These are phyloP conservation scores for Podospora australis DNA, from an alignment of 495 filamentous ascomycete species.

Conservation along the genomic window DNA sequence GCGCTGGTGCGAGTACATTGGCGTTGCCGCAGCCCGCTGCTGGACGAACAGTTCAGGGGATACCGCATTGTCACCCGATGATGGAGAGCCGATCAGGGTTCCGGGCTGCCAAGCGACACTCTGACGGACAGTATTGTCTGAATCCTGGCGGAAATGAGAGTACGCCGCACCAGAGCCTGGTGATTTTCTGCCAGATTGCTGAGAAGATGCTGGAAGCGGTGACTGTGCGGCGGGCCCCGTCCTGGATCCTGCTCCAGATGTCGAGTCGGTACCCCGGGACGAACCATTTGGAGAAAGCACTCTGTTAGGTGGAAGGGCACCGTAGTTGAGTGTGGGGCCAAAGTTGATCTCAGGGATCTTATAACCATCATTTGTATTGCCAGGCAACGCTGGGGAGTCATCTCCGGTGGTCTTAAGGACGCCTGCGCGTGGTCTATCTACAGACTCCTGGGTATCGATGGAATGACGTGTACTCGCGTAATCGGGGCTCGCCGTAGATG, in stretches of 20 bases:
- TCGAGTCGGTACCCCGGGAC: constrained; percentile 10
- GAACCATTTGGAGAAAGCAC: constrained; percentile 18
- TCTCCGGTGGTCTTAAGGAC: constrained; percentile 76
- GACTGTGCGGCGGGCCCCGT: too few species aligned
- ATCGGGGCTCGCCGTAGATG: constrained; percentile 44
- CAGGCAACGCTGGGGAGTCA: constrained; percentile 25
- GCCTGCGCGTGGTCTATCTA: constrained; percentile 70
- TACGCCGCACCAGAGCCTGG: constrained; percentile 32
- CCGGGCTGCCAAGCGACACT: constrained; percentile 78
- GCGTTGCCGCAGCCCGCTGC: constrained; percentile 58
- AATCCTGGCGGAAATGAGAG: constrained; percentile 34
- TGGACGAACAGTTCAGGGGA: constrained; percentile 81
- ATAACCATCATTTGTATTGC: constrained; percentile 23
- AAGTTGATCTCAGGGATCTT: constrained; percentile 79
- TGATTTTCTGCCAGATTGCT: constrained; percentile 38
- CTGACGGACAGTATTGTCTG: constrained; percentile 47
- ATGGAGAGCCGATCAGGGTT: constrained; percentile 38
- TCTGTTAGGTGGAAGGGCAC: constrained; percentile 17
- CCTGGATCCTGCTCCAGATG: constrained; percentile 32
- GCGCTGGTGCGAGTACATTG: constrained; percentile 52
- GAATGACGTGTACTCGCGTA: constrained; percentile 69
- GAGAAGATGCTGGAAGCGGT: constrained; percentile 34
- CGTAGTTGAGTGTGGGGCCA: constrained; percentile 72
- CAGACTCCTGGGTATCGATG: constrained; percentile 53
- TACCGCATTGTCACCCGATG: constrained; percentile 27